Percentiles rank a stretch among this genome's conserved stretches.
phyloP scores from a whole-genome alignment of 176 grass and related monocot species.

The Rhipidocladum racemiflorum region DNA sequence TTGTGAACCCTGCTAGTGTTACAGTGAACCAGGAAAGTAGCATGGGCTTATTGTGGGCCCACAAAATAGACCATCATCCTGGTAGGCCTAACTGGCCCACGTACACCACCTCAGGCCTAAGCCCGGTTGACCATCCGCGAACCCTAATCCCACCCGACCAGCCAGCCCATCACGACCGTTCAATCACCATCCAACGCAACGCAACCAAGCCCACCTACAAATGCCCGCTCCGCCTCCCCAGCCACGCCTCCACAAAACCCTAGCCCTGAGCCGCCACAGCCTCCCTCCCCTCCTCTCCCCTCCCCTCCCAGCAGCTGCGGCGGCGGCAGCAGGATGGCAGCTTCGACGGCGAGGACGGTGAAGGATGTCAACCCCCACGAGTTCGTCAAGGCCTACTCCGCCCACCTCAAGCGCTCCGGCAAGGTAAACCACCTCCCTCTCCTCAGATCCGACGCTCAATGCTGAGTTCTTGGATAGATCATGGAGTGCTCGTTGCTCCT shows the following conservation, averaged over 20 bases:
- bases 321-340: conserved; percentile 18
- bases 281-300: not conserved
- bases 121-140: not conserved
- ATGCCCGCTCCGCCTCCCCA: not conserved
- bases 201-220: not conserved
- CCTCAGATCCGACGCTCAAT: not conserved
- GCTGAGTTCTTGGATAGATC: not conserved
- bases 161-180: not conserved
- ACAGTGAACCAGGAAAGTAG: too few relatives aligned
- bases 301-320: not conserved
- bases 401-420: conserved; percentile 62
- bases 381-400: conserved; percentile 59
- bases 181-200: not conserved
- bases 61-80: too few relatives aligned
- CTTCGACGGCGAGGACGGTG: conserved; percentile 41
- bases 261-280: conserved; percentile 12
- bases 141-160: not conserved
- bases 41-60: too few relatives aligned
- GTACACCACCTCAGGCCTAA: not conserved
- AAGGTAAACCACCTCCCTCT: conserved; percentile 9
- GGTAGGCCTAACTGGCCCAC: not conserved
- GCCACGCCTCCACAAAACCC: not conserved
- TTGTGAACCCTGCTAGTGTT: too few relatives aligned
- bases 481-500: not conserved
- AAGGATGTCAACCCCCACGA: conserved; percentile 59